phyloP scores from a whole-genome alignment of 2,329 filamentous ascomycete species.

The Zymoseptoria ardabiliae region DNA sequence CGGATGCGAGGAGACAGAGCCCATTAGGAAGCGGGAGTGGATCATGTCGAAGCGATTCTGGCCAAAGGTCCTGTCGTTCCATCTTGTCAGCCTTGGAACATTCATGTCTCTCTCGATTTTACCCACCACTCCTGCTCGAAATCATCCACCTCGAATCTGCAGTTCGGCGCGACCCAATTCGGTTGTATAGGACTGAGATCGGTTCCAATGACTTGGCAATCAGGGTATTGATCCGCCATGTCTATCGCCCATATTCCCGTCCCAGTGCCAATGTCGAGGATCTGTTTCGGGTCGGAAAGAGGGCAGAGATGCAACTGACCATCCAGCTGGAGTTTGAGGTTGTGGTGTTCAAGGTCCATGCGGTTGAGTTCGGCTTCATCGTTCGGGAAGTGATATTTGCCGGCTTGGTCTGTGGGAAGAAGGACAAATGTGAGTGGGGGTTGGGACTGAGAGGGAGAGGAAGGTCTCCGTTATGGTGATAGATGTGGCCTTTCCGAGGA shows the following conservation, averaged over 20 bases:
- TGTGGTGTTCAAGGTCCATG: slow-evolving; percentile 27
- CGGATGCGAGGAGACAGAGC: slow-evolving; percentile 18
- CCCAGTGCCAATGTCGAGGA: slow-evolving; percentile 45
- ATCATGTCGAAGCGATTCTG: slow-evolving; percentile 35
- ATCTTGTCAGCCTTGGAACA: slow-evolving; percentile 15
- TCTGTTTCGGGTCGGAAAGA: slow-evolving; percentile 32
- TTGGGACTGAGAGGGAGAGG: neutral
- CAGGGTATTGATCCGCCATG: slow-evolving; percentile 31
- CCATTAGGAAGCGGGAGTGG: slow-evolving; percentile 33
- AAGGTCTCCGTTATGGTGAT: neutral
- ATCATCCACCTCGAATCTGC: slow-evolving; percentile 27
- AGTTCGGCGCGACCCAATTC: slow-evolving; percentile 21
- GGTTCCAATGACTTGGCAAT: slow-evolving; percentile 30
- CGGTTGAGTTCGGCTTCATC: slow-evolving; percentile 27
- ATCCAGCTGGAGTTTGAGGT: slow-evolving; percentile 25
- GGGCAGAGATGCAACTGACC: slow-evolving; percentile 38
- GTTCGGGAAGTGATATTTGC: slow-evolving; percentile 29
- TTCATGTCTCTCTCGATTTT: neutral
- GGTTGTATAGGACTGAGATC: slow-evolving; percentile 31
- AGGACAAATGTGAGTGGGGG: neutral
- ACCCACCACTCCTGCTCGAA: slow-evolving; percentile 26
- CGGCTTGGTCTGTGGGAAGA: slow-evolving; percentile 17
- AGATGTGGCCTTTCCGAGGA: neutral
- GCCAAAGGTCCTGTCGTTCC: slow-evolving; percentile 32
- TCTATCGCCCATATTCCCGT: slow-evolving; percentile 21